Percentiles rank a stretch among this genome's conserved stretches.
phyloP scores from a whole-genome alignment of 805 yeast species.

The Candida adriatica region DNA sequence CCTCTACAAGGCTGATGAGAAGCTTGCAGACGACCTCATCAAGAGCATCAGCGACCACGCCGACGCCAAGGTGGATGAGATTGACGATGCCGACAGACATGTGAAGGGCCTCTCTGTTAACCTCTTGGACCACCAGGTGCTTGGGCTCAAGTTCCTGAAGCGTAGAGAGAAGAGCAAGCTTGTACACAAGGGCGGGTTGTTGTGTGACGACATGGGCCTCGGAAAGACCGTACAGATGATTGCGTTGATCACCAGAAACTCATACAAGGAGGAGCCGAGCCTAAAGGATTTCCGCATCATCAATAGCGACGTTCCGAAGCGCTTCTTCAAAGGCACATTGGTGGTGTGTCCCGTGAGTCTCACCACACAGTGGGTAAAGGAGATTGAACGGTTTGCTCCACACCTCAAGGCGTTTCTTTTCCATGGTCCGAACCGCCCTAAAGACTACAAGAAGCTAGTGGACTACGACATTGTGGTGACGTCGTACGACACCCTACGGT shows the following conservation, averaged over 20 bases:
- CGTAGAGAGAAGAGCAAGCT: slow-evolving; percentile 28
- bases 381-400: slow-evolving; percentile 46
- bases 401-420: slow-evolving; percentile 42
- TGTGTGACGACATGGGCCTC: slow-evolving; percentile 88
- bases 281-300: slow-evolving; percentile 2
- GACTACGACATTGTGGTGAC: slow-evolving; percentile 59
- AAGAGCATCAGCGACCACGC: slow-evolving; percentile 10
- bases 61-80: slow-evolving; percentile 13
- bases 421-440: slow-evolving; percentile 40
- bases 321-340: slow-evolving; percentile 36
- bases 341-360: slow-evolving; percentile 73
- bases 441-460: slow-evolving; percentile 31
- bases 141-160: slow-evolving; percentile 36
- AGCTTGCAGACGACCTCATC: slow-evolving; percentile 13
- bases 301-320: slow-evolving; percentile 10
- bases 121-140: slow-evolving; percentile 39
- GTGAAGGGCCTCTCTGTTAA: slow-evolving; percentile 33
- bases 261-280: slow-evolving; percentile 10
- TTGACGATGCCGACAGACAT: slow-evolving; percentile 17
- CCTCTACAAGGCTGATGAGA: slow-evolving; percentile 5
- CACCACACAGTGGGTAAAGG: slow-evolving; percentile 66
- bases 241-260: slow-evolving; percentile 42
- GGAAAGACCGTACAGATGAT: slow-evolving; percentile 81
- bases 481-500: slow-evolving; percentile 53
- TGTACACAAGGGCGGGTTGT: slow-evolving; percentile 44